phyloP scores from a whole-genome alignment of 139 green algal genomes.

The Chlorella sp. region DNA sequence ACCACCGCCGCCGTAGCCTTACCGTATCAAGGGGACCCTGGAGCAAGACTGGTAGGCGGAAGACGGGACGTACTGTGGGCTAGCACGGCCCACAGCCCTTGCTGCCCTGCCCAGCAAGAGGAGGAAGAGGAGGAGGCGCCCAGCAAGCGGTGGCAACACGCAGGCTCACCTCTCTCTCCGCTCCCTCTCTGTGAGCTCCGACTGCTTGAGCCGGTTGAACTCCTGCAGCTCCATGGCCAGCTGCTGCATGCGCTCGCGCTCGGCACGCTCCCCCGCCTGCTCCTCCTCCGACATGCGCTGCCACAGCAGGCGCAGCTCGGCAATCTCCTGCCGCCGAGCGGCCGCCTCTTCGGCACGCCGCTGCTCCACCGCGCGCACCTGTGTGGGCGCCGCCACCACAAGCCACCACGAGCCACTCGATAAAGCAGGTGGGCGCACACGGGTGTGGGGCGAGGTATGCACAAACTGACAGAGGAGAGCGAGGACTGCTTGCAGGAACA shows the following conservation, averaged over 20 bases:
- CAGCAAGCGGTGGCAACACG: no score
- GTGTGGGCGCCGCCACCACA: no score
- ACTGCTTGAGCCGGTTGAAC: constrained; percentile 49
- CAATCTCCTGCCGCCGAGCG: constrained; percentile 30
- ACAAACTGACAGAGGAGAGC: not conserved
- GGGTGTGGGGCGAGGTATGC: not conserved
- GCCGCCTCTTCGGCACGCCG: constrained; percentile 25
- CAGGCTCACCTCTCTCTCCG: constrained; percentile 38
- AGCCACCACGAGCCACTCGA: no score
- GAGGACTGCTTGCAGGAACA: not conserved
- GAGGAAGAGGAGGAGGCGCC: no score
- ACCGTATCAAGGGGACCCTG: no score
- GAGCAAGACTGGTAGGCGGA: no score
- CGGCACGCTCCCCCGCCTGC: constrained; percentile 23
- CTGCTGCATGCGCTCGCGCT: constrained; percentile 28
- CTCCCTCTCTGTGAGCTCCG: constrained; percentile 38
- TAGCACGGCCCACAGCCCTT: no score
- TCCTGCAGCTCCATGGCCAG: constrained; percentile 45
- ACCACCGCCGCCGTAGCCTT: no score
- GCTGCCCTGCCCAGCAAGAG: no score
- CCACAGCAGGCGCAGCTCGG: constrained; percentile 27
- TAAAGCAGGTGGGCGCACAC: no score
- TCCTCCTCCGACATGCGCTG: constrained; percentile 23
- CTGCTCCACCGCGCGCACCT: constrained; percentile 26
- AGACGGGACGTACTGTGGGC: no score